Evolutionary conservation across 202 grass and related monocot species (phyloP), one percentile per base, ranked within the genome.

Genomic region (Miscanthus sacchariflorus): DNA sequence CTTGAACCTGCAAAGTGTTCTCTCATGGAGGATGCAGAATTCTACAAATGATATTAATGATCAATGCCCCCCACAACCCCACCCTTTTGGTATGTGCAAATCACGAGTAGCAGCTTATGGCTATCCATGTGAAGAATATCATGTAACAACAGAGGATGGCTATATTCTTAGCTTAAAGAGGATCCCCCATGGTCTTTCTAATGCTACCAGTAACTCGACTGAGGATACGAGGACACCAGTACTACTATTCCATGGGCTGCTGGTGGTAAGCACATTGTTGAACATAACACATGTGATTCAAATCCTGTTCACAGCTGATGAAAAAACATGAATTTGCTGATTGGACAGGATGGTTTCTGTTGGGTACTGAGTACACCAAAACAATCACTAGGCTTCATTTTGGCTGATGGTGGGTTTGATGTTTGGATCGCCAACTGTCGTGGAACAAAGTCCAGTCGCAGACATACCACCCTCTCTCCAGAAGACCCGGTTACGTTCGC

Each of bases 401-500:
- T 95, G 83, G 93, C 88, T 11, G 90, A 92, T 35, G 76, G 66
- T 44, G 93, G 93, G 48, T 95, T 78, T 74, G 93, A 95, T 87
- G 93, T 95, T 65, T 95, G 93, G 93, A 90, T 95, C 27, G 90
- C 93, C 54, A 95, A 95, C 56, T 69, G 39, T 50, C 88, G 93
- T 52, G 93, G 90, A 89, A 95, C 93, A 24, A 88, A 68, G 30
- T 92, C 73, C 56, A 95, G 93, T 63, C 90, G 63, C 12, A 72
- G 70, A 12, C 93, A 95, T 81, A 86, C 76, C 52, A 87, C 83
- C 9, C 93, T 95, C 64, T 45, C 74, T 23, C 28, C 76, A 73
- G 52, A 77, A 42, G 85, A 95, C 27, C 79, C 90, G 56, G 93
- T 92, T 65, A 65, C 23, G 0, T 65, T 86, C 27, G 30, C 52